Conservation (phyloP, 1,284 basidiomycete species). For the Caloboletus firmus region DNA sequence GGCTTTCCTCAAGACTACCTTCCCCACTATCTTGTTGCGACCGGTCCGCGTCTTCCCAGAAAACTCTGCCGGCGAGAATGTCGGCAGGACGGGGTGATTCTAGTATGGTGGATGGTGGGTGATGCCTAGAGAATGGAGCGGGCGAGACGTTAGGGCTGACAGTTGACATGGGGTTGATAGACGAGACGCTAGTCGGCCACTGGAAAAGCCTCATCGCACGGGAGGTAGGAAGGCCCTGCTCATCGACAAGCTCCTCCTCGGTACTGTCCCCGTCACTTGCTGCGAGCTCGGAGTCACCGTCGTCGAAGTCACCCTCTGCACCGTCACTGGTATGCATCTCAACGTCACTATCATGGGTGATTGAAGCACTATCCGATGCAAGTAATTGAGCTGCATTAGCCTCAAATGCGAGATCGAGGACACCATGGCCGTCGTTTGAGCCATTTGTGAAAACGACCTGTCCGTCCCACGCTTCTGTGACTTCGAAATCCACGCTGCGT, state of each 20-base stretch:
- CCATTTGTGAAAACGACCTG: constrained; percentile 70
- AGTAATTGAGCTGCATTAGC: constrained; percentile 47
- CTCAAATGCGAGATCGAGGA: constrained; percentile 60
- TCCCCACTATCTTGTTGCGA: constrained; percentile 38
- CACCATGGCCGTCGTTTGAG: constrained; percentile 47
- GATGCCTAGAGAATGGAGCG: constrained; percentile 37
- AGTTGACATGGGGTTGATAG: constrained; percentile 74
- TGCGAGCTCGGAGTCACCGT: constrained; percentile 42
- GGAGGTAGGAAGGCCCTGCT: constrained; percentile 67
- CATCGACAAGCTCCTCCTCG: constrained; percentile 76
- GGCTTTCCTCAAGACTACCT: constrained; percentile 28
- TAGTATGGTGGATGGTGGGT: constrained; percentile 35
- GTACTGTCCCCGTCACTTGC: constrained; percentile 60
- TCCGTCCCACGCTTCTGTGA: constrained; percentile 70
- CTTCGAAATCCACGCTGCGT: constrained; percentile 52
- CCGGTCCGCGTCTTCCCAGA: constrained; percentile 47
- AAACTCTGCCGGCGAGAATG: constrained; percentile 59
- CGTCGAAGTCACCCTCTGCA: constrained; percentile 34
- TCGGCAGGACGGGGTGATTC: constrained; percentile 60
- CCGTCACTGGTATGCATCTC: constrained; percentile 47
- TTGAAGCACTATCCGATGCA: constrained; percentile 40
- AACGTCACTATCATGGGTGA: constrained; percentile 36
- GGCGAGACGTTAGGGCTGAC: constrained; percentile 57
- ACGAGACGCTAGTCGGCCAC: constrained; percentile 57
- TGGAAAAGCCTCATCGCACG: constrained; percentile 71